Percentiles rank a stretch among this genome's conserved stretches.
phyloP scores from a whole-genome alignment of 2,329 filamentous ascomycete genomes.

The Lecanicillium sp. region DNA sequence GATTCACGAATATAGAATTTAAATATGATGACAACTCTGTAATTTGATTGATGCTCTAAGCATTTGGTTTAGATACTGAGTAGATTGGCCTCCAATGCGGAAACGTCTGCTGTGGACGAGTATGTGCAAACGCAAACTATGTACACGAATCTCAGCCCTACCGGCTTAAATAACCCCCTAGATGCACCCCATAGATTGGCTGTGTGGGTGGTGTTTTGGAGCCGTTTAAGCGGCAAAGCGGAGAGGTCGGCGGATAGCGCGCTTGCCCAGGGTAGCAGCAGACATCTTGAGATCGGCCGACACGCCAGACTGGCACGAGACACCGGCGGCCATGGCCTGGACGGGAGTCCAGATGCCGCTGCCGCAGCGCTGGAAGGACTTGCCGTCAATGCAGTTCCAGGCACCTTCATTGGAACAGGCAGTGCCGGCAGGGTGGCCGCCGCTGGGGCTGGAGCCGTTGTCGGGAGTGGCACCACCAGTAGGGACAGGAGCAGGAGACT shows the following conservation, averaged over 20 bases:
- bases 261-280: conserved; percentile 15
- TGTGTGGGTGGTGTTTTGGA: neutral
- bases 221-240: conserved; percentile 18
- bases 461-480: conserved; percentile 18
- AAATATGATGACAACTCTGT: too few relatives aligned
- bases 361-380: conserved; percentile 49
- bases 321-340: conserved; percentile 39
- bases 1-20: too few relatives aligned
- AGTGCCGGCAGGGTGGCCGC: conserved; percentile 34
- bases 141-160: neutral
- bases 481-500: neutral
- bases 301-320: conserved; percentile 38
- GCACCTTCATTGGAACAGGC: conserved; percentile 42
- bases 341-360: conserved; percentile 43
- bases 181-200: too few relatives aligned
- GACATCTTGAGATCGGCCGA: conserved; percentile 32
- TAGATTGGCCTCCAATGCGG: too few relatives aligned
- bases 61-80: too few relatives aligned
- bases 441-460: conserved; percentile 20
- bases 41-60: too few relatives aligned
- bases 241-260: conserved; percentile 23
- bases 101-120: too few relatives aligned
- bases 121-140: too few relatives aligned
- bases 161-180: too few relatives aligned
- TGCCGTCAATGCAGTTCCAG: conserved; percentile 49